Evolutionary conservation across 1,284 basidiomycete genomes (phyloP), one percentile per base, ranked within the genome.

Genomic region (Bjerkandera adusta): DNA sequence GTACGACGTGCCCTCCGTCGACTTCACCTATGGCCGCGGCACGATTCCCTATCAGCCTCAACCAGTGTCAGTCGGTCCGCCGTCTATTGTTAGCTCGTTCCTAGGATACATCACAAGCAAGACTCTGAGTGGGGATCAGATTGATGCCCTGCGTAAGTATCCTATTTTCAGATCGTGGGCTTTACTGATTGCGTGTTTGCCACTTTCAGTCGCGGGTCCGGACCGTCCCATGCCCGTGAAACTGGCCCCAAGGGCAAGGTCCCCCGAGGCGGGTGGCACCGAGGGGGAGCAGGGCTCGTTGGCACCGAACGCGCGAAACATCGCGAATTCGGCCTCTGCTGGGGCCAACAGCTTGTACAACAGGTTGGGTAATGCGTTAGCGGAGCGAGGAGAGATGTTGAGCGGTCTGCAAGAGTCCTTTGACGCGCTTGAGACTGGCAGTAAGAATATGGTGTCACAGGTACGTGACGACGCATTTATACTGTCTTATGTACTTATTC

Each of bases 311-410:
- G 34, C 22, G n/a, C 24, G 40, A 34, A 49, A 51, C 24, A 53
- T 51, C 16, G 53, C 57, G 5, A 52, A 58, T 16, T 54, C 57
- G 10, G 60, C 57, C 4, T 53, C 62, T 3, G 64, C 66, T 15
- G 74, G 61, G 39, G 52, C 77, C 5, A 76, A 76, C 54, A 70
- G 69, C 38, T 61, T 74, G 36, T 74, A 71, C 47, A 60, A 58
- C 30, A 59, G 76, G 35, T 64, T 88, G 16, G 70, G 74, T 5
- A 70, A 76, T 13, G 82, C 82, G 2, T 56, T 85, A 45, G 66
- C 68, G 16, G 83, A 88, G 60, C 66, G 85, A 66, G 83, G 84
- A 13, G 77, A 85, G 65, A 68, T 76, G 65, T 67, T 85, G 2
- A 74, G 71, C 15, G 72, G 79, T 47, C 61, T 86, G 29, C 79